Conservation (phyloP, 768 basidiomycete genomes). For the Dacryopinax primogenitus region DNA sequence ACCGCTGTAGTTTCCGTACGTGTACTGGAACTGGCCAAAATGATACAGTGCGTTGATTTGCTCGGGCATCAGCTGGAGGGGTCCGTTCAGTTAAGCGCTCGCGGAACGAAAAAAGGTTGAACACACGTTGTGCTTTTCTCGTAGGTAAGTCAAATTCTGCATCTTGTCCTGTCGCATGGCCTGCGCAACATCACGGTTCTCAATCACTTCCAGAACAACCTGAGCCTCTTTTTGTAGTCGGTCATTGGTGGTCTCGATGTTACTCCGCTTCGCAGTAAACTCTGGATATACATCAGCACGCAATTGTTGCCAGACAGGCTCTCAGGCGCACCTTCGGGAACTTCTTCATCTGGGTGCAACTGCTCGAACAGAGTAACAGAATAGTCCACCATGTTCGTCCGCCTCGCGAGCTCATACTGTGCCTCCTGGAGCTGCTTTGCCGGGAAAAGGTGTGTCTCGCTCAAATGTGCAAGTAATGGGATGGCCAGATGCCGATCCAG, state of each 20-base stretch:
- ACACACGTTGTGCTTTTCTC: conserved; percentile 78
- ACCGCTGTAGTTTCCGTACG: conserved; percentile 93
- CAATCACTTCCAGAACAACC: conserved; percentile 87
- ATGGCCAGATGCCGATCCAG: conserved; percentile 91
- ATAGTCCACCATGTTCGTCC: conserved; percentile 98
- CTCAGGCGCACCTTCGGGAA: conserved; percentile 47
- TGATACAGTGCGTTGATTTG: conserved; percentile 94
- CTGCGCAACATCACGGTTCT: conserved; percentile 91
- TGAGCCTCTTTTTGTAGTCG: conserved; percentile 80
- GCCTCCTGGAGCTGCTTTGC: conserved; percentile 69
- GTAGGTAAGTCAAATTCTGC: conserved; percentile 87
- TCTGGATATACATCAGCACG: conserved; percentile 36
- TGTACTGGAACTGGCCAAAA: conserved; percentile 97
- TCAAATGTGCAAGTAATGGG: conserved; percentile 80
- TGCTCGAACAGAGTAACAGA: conserved; percentile 67
- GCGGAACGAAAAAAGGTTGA: conserved; percentile 12
- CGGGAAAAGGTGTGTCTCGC: conserved; percentile 60
- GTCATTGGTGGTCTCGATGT: conserved; percentile 71
- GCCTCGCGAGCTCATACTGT: conserved; percentile 94
- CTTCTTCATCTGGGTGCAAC: conserved; percentile 56
- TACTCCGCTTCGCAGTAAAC: conserved; percentile 68
- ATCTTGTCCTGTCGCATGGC: conserved; percentile 91
- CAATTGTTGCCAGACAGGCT: background rate
- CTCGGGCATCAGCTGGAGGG: conserved; percentile 68
- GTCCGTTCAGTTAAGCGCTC: background rate